These are phyloP conservation scores for Trichoderma sp. DNA, from an alignment of 2,329 filamentous ascomycete genomes.

Conservation along the genomic window DNA sequence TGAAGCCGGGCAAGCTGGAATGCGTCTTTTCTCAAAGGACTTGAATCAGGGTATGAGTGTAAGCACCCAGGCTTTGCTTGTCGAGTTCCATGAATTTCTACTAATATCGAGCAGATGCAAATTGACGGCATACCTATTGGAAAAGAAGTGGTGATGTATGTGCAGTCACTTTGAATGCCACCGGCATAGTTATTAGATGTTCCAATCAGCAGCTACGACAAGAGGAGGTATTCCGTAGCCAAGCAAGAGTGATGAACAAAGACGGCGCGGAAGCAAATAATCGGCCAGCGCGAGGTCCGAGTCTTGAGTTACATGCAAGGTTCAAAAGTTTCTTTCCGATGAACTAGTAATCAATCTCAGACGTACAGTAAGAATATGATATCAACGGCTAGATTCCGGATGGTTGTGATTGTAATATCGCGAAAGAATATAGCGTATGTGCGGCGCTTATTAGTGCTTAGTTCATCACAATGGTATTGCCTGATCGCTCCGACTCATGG, in stretches of 20 bases:
- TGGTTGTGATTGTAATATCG: not conserved
- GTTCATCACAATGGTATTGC: not conserved
- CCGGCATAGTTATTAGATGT: not conserved
- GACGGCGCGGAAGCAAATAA: not conserved
- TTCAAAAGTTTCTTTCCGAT: not conserved
- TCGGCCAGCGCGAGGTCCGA: not conserved
- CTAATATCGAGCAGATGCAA: not conserved
- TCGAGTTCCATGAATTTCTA: not conserved
- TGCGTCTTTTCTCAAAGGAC: not conserved
- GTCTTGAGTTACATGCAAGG: not conserved
- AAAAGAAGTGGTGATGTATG: too few species aligned
- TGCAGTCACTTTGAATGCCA: not conserved
- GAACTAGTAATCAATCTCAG: not conserved
- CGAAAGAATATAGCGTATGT: not conserved
- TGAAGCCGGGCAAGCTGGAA: constrained; percentile 14
- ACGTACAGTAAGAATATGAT: not conserved
- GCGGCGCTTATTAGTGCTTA: constrained; percentile 5
- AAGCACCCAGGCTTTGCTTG: not conserved
- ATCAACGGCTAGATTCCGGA: not conserved
- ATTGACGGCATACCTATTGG: not conserved
- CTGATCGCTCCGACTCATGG: not conserved
- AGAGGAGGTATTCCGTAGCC: not conserved
- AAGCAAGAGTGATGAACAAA: not conserved
- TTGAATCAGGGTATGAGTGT: not conserved
- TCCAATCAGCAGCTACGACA: not conserved